Percentiles rank a stretch among this genome's conserved stretches.
Evolutionary conservation across 495 filamentous ascomycete genomes (phyloP).

Genomic region (Aspergillus steynii): DNA sequence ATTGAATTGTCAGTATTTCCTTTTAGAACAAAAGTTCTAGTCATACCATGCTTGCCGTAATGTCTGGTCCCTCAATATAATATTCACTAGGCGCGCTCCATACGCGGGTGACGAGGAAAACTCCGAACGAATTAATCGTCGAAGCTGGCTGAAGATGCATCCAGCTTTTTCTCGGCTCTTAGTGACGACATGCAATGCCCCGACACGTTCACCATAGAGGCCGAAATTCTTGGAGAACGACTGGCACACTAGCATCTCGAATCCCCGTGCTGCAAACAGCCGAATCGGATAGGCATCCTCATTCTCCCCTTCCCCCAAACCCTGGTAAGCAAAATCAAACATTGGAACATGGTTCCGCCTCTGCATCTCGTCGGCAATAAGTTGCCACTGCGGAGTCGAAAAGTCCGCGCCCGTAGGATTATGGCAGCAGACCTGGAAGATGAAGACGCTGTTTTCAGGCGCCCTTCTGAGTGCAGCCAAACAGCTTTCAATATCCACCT

Average conservation of each 20-base stretch:
- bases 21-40: too few relatives aligned
- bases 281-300: conserved; percentile 43
- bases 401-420: conserved; percentile 45
- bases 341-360: conserved; percentile 34
- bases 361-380: conserved; percentile 31
- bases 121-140: too few relatives aligned
- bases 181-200: conserved; percentile 26
- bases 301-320: conserved; percentile 37
- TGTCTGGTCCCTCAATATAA: too few relatives aligned
- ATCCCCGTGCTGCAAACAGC: conserved; percentile 27
- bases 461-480: conserved; percentile 4
- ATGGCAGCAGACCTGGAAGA: conserved; percentile 44
- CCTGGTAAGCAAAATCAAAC: conserved; percentile 44
- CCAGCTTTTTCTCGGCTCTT: too few relatives aligned
- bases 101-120: too few relatives aligned
- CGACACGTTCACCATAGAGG: conserved; percentile 34
- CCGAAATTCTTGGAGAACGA: conserved; percentile 41
- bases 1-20: neutral
- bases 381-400: conserved; percentile 36
- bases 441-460: conserved; percentile 19
- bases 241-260: conserved; percentile 19
- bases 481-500: conserved; percentile 16
- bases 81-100: too few relatives aligned
- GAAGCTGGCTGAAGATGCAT: too few relatives aligned
- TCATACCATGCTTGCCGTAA: too few relatives aligned